Evolutionary conservation across 2,329 filamentous ascomycete genomes (phyloP).

Genomic region (Ophiostoma montium): DNA sequence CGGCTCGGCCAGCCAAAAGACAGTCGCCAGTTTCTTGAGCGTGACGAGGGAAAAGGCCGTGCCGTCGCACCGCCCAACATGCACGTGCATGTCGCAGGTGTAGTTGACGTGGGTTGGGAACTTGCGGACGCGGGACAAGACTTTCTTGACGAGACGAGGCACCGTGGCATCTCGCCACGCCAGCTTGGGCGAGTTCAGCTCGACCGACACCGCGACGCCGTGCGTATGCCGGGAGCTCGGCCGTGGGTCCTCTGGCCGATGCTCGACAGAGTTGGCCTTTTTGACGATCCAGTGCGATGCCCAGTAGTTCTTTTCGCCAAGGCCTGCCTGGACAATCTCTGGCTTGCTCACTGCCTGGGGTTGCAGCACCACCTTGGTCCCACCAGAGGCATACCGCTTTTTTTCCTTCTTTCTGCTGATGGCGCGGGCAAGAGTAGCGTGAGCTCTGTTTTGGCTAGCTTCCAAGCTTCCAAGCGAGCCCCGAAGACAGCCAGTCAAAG

Average conservation of each 20-base stretch:
- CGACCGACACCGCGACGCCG: conserved; percentile 22
- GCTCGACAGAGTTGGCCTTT: conserved; percentile 25
- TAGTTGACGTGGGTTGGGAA: conserved; percentile 20
- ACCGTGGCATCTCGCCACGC: conserved; percentile 15
- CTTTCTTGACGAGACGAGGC: conserved; percentile 10
- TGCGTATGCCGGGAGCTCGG: conserved; percentile 10
- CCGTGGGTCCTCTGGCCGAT: conserved; percentile 15
- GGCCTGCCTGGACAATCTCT: conserved; percentile 14
- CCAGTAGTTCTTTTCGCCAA: conserved; percentile 22
- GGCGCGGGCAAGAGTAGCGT: conserved; percentile 15
- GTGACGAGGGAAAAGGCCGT: conserved; percentile 19
- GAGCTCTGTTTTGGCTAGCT: conserved; percentile 12
- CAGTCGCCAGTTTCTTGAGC: conserved; percentile 21
- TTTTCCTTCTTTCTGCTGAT: conserved; percentile 12
- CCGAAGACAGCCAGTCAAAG: not conserved
- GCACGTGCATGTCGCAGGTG: conserved; percentile 26
- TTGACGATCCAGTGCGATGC: conserved; percentile 26
- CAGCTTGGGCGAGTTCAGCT: conserved; percentile 25
- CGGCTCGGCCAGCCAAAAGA: conserved; percentile 25
- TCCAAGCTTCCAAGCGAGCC: not conserved
- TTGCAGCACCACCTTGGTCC: not conserved
- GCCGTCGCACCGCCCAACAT: conserved; percentile 23
- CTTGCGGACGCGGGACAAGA: conserved; percentile 17
- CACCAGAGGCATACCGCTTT: not conserved
- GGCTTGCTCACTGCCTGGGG: conserved; percentile 16